Evolutionary conservation across 2,329 filamentous ascomycete genomes (phyloP), one percentile per base, ranked within the genome.

Genomic region (Botrytis porri): DNA sequence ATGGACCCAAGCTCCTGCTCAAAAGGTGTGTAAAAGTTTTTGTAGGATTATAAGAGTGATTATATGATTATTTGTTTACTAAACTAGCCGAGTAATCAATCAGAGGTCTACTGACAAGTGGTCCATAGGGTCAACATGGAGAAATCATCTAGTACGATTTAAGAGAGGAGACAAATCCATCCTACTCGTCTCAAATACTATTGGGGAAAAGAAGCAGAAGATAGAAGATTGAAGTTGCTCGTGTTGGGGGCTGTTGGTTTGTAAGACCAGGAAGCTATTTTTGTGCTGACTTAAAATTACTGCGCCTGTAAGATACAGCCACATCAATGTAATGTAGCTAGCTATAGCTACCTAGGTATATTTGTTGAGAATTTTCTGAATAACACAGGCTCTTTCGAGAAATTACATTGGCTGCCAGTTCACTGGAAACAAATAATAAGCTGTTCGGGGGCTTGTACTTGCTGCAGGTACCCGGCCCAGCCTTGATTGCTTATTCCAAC

Each of bases 381-480:
- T 37, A n/a, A n/a, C 25, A 48, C 39, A 29, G 6, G 20, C 10
- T 12, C n/a, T 43, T 48, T 66, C 7, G 9, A 54, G 35, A 22
- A 67, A 14, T 41, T 4, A 7, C 4, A 70, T 64, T 70, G 32
- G 69, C 9, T 54, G 29, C 59, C 69, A 4, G 10, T 51, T 70
- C 41, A 32, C 25, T 62, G 69, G 69, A 39, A 70, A 63, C 41
- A 51, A 63, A 39, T 29, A 32, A 70, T 60, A 48, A 22, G 29
- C 8, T 69, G 20, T 25, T 1, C 14, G 32, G 48, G 22, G 48
- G 48, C 48, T 57, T 54, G 5, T 41, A 25, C 9, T 41, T 57
- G 39, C 45, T 67, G 64, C 48, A 67, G 65, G 65, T 57, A 71
- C 60, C 35, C 45, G 35, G 59, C 45, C 45, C 65, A 67, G 65